These are phyloP conservation scores for Helotiales sp. DNA, from an alignment of 2,329 filamentous ascomycete species.

Conservation along the genomic window DNA sequence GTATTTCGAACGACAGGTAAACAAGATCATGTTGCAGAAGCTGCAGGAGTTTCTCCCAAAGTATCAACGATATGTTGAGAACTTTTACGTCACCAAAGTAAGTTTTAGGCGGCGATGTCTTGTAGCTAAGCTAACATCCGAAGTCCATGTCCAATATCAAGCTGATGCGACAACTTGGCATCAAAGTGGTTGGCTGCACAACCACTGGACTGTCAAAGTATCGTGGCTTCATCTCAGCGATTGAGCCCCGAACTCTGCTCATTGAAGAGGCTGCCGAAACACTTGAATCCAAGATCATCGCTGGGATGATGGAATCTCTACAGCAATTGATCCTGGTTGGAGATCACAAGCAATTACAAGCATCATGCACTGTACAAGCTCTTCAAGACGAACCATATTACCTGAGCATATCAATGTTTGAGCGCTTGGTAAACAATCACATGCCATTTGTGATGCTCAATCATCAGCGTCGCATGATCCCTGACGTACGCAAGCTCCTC, in stretches of 20 bases:
- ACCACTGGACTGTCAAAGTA: constrained; percentile 75
- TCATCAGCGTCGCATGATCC: constrained; percentile 71
- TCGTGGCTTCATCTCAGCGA: constrained; percentile 61
- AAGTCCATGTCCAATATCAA: constrained; percentile 36
- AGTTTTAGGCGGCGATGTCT: background rate
- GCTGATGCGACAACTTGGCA: constrained; percentile 66
- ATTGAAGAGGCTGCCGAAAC: constrained; percentile 74
- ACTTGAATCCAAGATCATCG: constrained; percentile 59
- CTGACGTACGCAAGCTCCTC: constrained; percentile 66
- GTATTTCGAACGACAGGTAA: constrained; percentile 37
- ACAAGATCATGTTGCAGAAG: constrained; percentile 28
- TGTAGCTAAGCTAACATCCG: constrained; percentile 11
- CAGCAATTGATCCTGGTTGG: constrained; percentile 71
- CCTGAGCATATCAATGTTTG: constrained; percentile 70
- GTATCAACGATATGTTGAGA: constrained; percentile 33
- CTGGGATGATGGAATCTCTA: constrained; percentile 63
- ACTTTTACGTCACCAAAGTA: constrained; percentile 35
- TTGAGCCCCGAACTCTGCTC: constrained; percentile 65
- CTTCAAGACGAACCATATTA: constrained; percentile 62
- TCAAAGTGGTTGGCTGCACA: constrained; percentile 51
- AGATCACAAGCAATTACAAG: constrained; percentile 71
- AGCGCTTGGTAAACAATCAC: constrained; percentile 65
- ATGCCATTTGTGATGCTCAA: constrained; percentile 60
- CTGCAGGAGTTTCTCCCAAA: constrained; percentile 27
- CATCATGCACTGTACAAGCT: constrained; percentile 59